Conservation (phyloP, 2,329 filamentous ascomycete genomes). For the Xenosphaeropsis pyriputrescens region DNA sequence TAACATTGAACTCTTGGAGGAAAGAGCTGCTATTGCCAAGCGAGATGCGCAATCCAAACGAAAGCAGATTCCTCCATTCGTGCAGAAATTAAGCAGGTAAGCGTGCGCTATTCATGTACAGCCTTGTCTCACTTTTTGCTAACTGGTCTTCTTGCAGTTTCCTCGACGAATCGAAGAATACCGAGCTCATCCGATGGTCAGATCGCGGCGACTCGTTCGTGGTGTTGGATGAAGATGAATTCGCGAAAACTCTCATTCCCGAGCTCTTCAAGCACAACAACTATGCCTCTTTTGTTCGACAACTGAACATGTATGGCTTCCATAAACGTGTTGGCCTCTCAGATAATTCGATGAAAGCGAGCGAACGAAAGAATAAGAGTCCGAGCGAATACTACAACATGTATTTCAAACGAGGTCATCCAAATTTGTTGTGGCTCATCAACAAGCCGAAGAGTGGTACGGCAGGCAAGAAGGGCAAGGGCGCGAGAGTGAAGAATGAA, state of each 20-base stretch:
- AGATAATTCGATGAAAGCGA: constrained; percentile 95
- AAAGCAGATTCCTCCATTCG: constrained; percentile 94
- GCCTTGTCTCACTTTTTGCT: constrained; percentile 14
- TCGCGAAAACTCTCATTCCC: constrained; percentile 58
- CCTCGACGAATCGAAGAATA: constrained; percentile 83
- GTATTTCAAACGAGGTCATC: constrained; percentile 86
- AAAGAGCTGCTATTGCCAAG: constrained; percentile 68
- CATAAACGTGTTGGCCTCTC: constrained; percentile 71
- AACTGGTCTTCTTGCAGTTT: constrained; percentile 43
- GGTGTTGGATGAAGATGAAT: constrained; percentile 88
- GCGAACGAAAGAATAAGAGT: constrained; percentile 92
- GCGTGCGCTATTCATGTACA: constrained; percentile 12
- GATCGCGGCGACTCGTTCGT: constrained; percentile 94
- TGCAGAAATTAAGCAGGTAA: constrained; percentile 95
- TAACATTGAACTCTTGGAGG: constrained; percentile 65
- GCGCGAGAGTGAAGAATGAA: constrained; percentile 37
- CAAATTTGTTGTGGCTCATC: constrained; percentile 88
- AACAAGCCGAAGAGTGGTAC: constrained; percentile 77
- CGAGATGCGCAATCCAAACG: constrained; percentile 77
- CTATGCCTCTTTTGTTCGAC: constrained; percentile 63
- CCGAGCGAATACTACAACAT: constrained; percentile 97
- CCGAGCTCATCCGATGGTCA: constrained; percentile 92
- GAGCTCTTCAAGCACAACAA: constrained; percentile 72
- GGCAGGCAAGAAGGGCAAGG: constrained; percentile 36
- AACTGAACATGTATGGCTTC: constrained; percentile 52